Percentiles rank a stretch among this genome's conserved stretches.
These are phyloP conservation scores for Trypanosoma brucei DNA, from an alignment of 208 protist genomes.

Conservation along the genomic window DNA sequence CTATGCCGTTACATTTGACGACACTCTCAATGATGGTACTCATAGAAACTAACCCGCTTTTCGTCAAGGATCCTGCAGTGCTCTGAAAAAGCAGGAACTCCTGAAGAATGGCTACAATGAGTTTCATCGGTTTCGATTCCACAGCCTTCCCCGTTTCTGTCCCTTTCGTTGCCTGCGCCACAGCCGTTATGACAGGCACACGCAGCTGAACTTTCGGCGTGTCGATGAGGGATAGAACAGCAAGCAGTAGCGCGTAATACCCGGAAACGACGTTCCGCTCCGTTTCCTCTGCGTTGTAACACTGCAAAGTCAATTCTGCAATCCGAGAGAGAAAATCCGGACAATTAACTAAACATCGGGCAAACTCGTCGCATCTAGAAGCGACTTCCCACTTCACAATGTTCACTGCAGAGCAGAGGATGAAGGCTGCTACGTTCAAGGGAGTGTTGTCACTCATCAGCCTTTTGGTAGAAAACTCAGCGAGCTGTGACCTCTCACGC, in stretches of 20 bases:
- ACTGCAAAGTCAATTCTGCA: constrained; percentile 12
- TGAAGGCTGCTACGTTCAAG: constrained; percentile 40
- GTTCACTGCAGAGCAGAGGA: constrained; percentile 71
- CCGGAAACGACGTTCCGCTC: constrained; percentile 68
- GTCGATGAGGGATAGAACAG: constrained; percentile 44
- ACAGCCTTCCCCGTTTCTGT: constrained; percentile 20
- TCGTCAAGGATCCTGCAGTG: constrained; percentile 55
- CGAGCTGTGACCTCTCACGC: constrained; percentile 8
- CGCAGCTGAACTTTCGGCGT: constrained; percentile 28
- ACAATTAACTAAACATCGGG: constrained; percentile 9
- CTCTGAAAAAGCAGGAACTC: constrained; percentile 89
- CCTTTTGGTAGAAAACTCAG: background rate
- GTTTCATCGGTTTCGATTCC: constrained; percentile 46
- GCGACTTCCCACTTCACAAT: constrained; percentile 57
- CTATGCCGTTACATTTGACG: constrained; percentile 52
- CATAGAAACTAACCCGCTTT: constrained; percentile 45
- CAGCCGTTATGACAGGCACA: constrained; percentile 56
- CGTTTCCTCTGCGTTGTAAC: constrained; percentile 25
- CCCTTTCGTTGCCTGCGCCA: constrained; percentile 33
- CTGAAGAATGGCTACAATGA: constrained; percentile 79
- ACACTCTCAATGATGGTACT: constrained; percentile 39
- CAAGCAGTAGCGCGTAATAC: constrained; percentile 76
- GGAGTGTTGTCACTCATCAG: constrained; percentile 9
- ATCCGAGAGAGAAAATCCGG: constrained; percentile 13
- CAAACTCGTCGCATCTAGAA: constrained; percentile 14